Evolutionary conservation across 2,329 filamentous ascomycete genomes (phyloP).

Genomic region (Calonectria naviculata): DNA sequence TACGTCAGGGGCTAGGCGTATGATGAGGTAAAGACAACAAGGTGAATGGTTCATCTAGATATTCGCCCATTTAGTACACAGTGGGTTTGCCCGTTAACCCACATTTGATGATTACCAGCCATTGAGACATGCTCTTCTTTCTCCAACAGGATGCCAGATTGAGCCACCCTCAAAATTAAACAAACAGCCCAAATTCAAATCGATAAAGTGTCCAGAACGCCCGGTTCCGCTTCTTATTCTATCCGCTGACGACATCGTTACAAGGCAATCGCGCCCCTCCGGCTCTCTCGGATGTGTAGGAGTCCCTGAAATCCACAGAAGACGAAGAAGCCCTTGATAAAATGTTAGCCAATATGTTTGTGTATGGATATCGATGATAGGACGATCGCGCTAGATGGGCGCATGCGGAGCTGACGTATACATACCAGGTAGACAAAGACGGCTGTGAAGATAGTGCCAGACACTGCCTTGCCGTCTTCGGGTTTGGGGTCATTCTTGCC

Average conservation of each 20-base stretch:
- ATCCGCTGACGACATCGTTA: slow-evolving; percentile 42
- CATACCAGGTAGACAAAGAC: slow-evolving; percentile 90
- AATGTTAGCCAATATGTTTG: slow-evolving; percentile 10
- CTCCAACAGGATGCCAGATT: slow-evolving; percentile 12
- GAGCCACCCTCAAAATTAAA: slow-evolving; percentile 36
- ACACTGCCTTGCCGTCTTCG: slow-evolving; percentile 80
- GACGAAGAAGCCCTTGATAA: slow-evolving; percentile 81
- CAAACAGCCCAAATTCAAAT: slow-evolving; percentile 40
- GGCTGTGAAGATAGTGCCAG: slow-evolving; percentile 86
- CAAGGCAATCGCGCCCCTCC: slow-evolving; percentile 86
- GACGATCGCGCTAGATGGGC: not conserved
- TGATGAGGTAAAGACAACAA: slow-evolving; percentile 16
- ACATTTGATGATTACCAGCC: slow-evolving; percentile 28
- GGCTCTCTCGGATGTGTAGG: slow-evolving; percentile 84
- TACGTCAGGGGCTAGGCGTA: not conserved
- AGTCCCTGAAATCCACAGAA: slow-evolving; percentile 93
- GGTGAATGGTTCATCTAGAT: slow-evolving; percentile 32
- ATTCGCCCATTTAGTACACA: slow-evolving; percentile 37
- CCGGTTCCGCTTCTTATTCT: slow-evolving; percentile 38
- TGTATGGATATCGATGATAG: not conserved
- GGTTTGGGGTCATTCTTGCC: slow-evolving; percentile 77
- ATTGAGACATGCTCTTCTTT: slow-evolving; percentile 10
- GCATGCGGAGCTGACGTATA: slow-evolving; percentile 67
- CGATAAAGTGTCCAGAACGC: slow-evolving; percentile 41
- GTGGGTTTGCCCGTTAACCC: slow-evolving; percentile 18